Conservation (phyloP, 2,329 filamentous ascomycete genomes). For the Parastagonospora nodorum region DNA sequence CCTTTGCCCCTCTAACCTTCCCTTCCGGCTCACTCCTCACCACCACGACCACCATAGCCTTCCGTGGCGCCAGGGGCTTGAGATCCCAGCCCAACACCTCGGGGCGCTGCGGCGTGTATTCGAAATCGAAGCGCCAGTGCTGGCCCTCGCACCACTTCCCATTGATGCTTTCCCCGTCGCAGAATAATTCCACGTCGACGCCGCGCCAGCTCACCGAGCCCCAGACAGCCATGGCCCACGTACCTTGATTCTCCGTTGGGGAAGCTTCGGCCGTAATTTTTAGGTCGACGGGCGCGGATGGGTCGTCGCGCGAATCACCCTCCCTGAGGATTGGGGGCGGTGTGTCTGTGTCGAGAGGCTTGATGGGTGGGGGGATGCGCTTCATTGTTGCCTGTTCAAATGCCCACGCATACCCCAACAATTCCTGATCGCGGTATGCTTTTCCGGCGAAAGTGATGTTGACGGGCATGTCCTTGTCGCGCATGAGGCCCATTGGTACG, state of each 20-base stretch:
- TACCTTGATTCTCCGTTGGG: too few species aligned
- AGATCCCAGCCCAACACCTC: constrained; percentile 32
- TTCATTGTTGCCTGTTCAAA: constrained; percentile 23
- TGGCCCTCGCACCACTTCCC: neutral
- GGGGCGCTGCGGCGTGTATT: constrained; percentile 6
- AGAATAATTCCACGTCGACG: constrained; percentile 17
- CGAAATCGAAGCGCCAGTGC: constrained; percentile 14
- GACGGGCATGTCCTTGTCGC: constrained; percentile 56
- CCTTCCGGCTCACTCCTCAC: constrained; percentile 4
- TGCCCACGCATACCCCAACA: constrained; percentile 31
- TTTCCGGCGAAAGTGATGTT: constrained; percentile 59
- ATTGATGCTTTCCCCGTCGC: constrained; percentile 16
- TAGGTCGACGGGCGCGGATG: too few species aligned
- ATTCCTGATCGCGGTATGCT: constrained; percentile 52
- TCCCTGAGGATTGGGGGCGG: neutral
- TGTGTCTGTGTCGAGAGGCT: constrained; percentile 16
- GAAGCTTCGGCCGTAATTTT: too few species aligned
- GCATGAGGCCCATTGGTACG: constrained; percentile 59
- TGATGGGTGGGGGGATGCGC: constrained; percentile 16
- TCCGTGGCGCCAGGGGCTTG: constrained; percentile 19
- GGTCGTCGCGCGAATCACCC: neutral
- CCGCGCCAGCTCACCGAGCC: neutral
- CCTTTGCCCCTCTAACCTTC: constrained; percentile 3
- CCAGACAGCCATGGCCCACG: too few species aligned
- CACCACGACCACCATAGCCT: constrained; percentile 28